Evolutionary conservation across 768 basidiomycete species (phyloP).

Genomic region (Boletus reticuloceps): DNA sequence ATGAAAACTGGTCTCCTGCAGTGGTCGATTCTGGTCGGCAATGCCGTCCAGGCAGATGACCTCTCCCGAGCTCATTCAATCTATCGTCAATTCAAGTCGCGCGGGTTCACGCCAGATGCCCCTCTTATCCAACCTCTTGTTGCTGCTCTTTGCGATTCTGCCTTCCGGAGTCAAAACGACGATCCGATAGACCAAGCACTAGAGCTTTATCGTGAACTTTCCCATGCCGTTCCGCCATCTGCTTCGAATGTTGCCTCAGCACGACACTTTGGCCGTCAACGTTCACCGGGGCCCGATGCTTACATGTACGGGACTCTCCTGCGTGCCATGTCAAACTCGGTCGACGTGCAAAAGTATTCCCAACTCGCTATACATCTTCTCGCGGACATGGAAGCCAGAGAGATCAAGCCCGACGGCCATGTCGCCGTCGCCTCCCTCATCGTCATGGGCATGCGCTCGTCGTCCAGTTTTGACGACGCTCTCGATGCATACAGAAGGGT

Average conservation of each 20-base stretch:
- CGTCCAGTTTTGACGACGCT: slow-evolving; percentile 54
- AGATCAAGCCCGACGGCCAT: slow-evolving; percentile 44
- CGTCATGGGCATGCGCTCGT: slow-evolving; percentile 65
- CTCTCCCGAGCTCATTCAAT: slow-evolving; percentile 43
- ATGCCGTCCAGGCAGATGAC: slow-evolving; percentile 41
- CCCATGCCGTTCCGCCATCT: slow-evolving; percentile 29
- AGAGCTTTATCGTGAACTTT: slow-evolving; percentile 48
- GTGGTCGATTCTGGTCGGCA: slow-evolving; percentile 57
- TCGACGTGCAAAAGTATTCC: slow-evolving; percentile 48
- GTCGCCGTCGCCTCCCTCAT: slow-evolving; percentile 50
- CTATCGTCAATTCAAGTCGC: slow-evolving; percentile 45
- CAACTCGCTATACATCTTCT: slow-evolving; percentile 50
- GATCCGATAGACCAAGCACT: slow-evolving; percentile 52
- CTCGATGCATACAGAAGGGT: slow-evolving; percentile 55
- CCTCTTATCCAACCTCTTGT: slow-evolving; percentile 56
- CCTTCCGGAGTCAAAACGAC: slow-evolving; percentile 37
- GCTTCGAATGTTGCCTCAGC: slow-evolving; percentile 8
- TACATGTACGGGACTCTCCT: slow-evolving; percentile 56
- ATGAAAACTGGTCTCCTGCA: slow-evolving; percentile 41
- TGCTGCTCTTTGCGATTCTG: slow-evolving; percentile 43
- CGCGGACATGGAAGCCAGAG: slow-evolving; percentile 60
- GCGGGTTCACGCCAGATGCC: slow-evolving; percentile 47
- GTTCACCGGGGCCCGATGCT: slow-evolving; percentile 45
- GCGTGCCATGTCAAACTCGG: slow-evolving; percentile 43
- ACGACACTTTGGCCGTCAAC: slow-evolving; percentile 27